A percentile compares a stretch with the other conserved stretches of the same genome.
Evolutionary conservation across 495 filamentous ascomycete genomes (phyloP).

Genomic region (Aspergillus cristatus): DNA sequence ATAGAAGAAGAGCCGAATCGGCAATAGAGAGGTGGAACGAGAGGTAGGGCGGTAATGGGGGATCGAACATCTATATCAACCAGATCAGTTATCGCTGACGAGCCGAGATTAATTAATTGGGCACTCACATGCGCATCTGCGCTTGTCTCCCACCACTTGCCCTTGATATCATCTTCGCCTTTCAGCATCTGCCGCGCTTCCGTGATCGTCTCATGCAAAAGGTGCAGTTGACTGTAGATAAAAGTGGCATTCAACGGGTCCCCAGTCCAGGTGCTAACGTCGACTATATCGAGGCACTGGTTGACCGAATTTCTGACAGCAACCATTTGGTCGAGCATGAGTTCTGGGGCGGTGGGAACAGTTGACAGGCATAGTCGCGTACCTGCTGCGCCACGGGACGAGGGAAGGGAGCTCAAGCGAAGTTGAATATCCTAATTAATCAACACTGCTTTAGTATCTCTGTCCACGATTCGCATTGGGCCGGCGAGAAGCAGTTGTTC

Average conservation of each 20-base stretch:
- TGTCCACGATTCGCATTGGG: no score
- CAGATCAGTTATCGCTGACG: not conserved
- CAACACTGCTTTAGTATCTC: not conserved
- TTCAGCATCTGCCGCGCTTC: conserved; percentile 52
- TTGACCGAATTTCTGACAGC: conserved; percentile 65
- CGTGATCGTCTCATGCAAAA: conserved; percentile 64
- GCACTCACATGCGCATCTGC: conserved; percentile 40
- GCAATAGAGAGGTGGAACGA: conserved; percentile 69
- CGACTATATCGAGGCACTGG: conserved; percentile 66
- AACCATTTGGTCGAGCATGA: conserved; percentile 59
- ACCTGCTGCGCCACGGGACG: conserved; percentile 34
- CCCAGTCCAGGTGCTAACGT: conserved; percentile 61
- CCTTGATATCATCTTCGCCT: conserved; percentile 39
- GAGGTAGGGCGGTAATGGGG: conserved; percentile 48
- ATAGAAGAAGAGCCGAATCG: conserved; percentile 68
- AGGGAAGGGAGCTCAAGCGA: conserved; percentile 38
- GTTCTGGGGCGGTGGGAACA: conserved; percentile 36
- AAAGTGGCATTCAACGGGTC: conserved; percentile 51
- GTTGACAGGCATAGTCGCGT: conserved; percentile 49
- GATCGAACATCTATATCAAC: conserved; percentile 40
- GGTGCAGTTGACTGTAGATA: conserved; percentile 68
- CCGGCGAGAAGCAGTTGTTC: no score
- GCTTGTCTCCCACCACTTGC: conserved; percentile 50
- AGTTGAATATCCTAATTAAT: conserved; percentile 39
- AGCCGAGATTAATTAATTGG: not conserved